These are phyloP conservation scores for Knoxia roxburghii DNA, from an alignment of 257 asterid genomes.

Conservation along the genomic window DNA sequence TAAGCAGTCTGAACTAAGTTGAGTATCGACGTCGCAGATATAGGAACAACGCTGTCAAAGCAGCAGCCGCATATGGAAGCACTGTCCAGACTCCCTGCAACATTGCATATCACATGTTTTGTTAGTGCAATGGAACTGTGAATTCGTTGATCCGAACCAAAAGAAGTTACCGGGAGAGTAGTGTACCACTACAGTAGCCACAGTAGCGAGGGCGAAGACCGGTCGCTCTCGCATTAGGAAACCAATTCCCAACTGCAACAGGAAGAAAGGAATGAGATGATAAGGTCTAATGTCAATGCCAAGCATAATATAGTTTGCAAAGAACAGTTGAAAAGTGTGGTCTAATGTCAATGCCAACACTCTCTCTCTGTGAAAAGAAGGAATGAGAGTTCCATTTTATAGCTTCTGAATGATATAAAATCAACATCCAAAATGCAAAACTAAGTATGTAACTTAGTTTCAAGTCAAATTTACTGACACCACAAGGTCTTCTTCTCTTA, in stretches of 20 bases:
- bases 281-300: not conserved
- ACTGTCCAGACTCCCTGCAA: conserved; percentile 81
- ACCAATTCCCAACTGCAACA: conserved; percentile 63
- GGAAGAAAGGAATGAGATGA: conserved; percentile 13
- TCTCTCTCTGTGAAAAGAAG: not conserved
- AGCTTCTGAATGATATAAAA: not conserved
- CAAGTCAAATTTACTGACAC: not conserved
- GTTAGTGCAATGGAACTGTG: not conserved
- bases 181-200: conserved; percentile 73
- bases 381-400: not conserved
- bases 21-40: conserved; percentile 47
- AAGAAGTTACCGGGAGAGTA: not conserved
- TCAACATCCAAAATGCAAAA: not conserved
- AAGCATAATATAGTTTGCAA: not conserved
- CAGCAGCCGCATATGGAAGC: conserved; percentile 70
- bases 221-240: conserved; percentile 76
- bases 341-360: not conserved
- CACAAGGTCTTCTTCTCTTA: too few relatives aligned
- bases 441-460: not conserved
- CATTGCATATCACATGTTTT: not conserved
- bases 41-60: conserved; percentile 56
- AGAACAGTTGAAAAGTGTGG: not conserved
- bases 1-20: conserved; percentile 26
- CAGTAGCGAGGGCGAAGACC: conserved; percentile 74
- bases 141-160: not conserved